Conservation (phyloP, 2,329 filamentous ascomycete species). For the Hirsutella thompsonii region DNA sequence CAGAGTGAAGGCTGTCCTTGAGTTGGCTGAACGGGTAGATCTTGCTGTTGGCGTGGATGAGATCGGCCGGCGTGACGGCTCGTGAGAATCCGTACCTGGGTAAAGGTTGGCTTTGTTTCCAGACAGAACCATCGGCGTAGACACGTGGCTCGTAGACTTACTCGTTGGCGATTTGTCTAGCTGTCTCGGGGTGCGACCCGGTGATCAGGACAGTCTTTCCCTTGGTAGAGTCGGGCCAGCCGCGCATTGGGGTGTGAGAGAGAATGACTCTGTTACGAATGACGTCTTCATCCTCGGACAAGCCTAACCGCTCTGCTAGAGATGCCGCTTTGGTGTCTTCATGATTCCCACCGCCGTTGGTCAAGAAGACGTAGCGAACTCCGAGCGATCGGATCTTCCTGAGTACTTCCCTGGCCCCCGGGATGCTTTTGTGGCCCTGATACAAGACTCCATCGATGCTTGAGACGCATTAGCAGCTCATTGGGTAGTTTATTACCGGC, state of each 20-base stretch:
- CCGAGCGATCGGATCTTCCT: slow-evolving; percentile 57
- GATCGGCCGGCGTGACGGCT: slow-evolving; percentile 77
- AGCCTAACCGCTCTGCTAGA: slow-evolving; percentile 17
- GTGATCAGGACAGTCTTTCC: slow-evolving; percentile 55
- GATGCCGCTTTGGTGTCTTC: slow-evolving; percentile 37
- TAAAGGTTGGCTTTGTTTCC: not conserved
- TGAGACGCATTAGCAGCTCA: not conserved
- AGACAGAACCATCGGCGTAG: not conserved
- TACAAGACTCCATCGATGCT: slow-evolving; percentile 91
- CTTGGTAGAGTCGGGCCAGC: slow-evolving; percentile 28
- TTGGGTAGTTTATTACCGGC: not conserved
- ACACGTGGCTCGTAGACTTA: slow-evolving; percentile 20
- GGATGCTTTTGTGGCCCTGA: slow-evolving; percentile 65
- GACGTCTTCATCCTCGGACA: slow-evolving; percentile 18
- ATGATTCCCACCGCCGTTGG: slow-evolving; percentile 83
- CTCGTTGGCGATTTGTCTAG: slow-evolving; percentile 59
- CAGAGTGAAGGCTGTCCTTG: slow-evolving; percentile 16
- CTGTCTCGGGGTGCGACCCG: slow-evolving; percentile 54
- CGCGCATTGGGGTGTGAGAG: slow-evolving; percentile 79
- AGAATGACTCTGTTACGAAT: slow-evolving; percentile 42
- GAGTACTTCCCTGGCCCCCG: slow-evolving; percentile 64
- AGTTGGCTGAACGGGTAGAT: slow-evolving; percentile 68
- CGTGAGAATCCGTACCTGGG: slow-evolving; percentile 57
- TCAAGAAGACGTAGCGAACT: slow-evolving; percentile 88
- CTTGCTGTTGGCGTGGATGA: slow-evolving; percentile 58